Base-by-base conservation (phyloP, 495 filamentous ascomycete species). In the Lineolata rhizophorae region DNA sequence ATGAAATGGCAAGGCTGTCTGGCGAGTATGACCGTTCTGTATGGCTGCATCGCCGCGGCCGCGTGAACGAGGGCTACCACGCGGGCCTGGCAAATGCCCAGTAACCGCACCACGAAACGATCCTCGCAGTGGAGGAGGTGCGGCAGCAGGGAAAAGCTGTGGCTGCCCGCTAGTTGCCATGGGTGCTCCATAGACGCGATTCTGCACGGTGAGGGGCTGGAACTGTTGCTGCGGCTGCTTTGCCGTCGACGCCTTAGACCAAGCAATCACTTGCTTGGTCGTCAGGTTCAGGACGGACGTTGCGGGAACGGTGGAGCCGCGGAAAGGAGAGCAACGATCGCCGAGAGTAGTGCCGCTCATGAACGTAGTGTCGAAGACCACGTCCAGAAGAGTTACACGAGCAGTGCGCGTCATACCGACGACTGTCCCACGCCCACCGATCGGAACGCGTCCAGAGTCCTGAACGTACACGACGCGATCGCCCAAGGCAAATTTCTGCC, bases 271-370 rank as follows among this genome's bases (percentile, higher is more conserved):
- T 54, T 95, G 90, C 35, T 64, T 67, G 40, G 84, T 60, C 5
- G 74, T 72, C 22, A 94, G 49, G 49, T 99, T 99, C 11, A 99
- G 71, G 14, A 92, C 79, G 0, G 77, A 73, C 6, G 71, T 68
- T 12, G 70, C 61, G 1, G 78, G 67, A 6, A 99, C 82, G 0
- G 90, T 94, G 48, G 87, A 84, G 24, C 90, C 90, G 22, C 90
- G 70, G 71, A 95, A 95, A 4, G 77, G 77, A n/a, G 81, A 78
- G 51, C 90, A 95, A 16, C 90, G 70, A 16, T 77, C 80, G 35
- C 76, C 72, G 9, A 99, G 62, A 0, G 75, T 82, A 0, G 81
- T 93, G 31, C 85, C 90, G 36, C 78, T 83, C 82, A 99, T 94
- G 50, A 99, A 99, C 2, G 77, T 76, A 12, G 64, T 63, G 46